Evolutionary conservation across 345 rosid species (phyloP).

Genomic region (Ceriops decandra): DNA sequence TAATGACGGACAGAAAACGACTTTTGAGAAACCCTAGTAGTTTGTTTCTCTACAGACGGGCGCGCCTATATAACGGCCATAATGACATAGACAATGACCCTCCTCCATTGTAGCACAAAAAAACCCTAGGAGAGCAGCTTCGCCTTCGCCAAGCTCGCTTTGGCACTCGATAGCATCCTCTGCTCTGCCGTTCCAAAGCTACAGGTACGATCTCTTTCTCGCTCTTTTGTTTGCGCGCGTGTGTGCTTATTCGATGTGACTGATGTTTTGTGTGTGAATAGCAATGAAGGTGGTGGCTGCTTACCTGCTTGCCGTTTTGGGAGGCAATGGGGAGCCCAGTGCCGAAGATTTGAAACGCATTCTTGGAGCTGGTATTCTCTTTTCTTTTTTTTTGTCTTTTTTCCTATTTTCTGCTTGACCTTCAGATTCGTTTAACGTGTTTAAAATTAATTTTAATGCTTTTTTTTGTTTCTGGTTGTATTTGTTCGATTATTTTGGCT

Average conservation of each 20-base stretch:
- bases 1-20: too few relatives aligned
- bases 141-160: too few relatives aligned
- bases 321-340: constrained; percentile 47
- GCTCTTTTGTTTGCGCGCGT: not conserved
- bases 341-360: constrained; percentile 42
- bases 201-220: not conserved
- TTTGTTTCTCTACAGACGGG: too few relatives aligned
- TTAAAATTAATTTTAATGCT: too few relatives aligned
- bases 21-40: too few relatives aligned
- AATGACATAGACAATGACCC: too few relatives aligned
- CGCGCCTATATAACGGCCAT: too few relatives aligned
- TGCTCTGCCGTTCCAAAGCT: not conserved
- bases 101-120: too few relatives aligned
- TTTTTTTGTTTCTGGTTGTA: too few relatives aligned
- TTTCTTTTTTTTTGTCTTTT: not conserved
- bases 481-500: too few relatives aligned
- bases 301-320: constrained; percentile 51
- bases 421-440: not conserved
- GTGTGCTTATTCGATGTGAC: too few relatives aligned
- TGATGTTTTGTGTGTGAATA: not conserved
- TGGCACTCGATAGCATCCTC: not conserved
- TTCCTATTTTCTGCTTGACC: not conserved
- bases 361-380: constrained; percentile 39
- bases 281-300: constrained; percentile 58
- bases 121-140: not conserved